Evolutionary conservation across 1,139 yeast genomes (phyloP).

Genomic region (Kodamaea alishanica): DNA sequence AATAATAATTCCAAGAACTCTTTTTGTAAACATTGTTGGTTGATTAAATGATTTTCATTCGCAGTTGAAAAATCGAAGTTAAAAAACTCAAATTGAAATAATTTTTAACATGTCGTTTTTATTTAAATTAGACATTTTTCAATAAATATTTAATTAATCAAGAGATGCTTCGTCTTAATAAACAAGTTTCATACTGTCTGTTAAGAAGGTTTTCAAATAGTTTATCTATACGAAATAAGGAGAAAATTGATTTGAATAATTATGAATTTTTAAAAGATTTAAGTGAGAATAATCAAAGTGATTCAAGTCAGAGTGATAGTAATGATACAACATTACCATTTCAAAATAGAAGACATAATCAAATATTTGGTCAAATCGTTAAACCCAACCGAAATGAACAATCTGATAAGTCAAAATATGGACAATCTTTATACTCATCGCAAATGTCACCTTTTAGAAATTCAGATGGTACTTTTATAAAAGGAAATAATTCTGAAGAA

Average conservation of each 20-base stretch:
- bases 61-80: conserved; percentile 8
- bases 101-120: background rate
- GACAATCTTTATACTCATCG: conserved; percentile 3
- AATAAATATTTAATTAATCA: background rate
- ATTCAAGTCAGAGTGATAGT: background rate
- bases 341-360: conserved; percentile 28
- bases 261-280: conserved; percentile 11
- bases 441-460: conserved; percentile 35
- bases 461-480: conserved; percentile 37
- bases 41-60: conserved; percentile 10
- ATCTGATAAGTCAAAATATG: conserved; percentile 1
- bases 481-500: conserved; percentile 45
- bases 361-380: conserved; percentile 47
- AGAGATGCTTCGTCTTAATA: background rate
- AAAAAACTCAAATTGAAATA: too few species aligned
- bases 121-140: too few species aligned
- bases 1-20: conserved; percentile 9
- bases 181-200: background rate
- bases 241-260: conserved; percentile 8
- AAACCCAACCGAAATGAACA: conserved; percentile 10
- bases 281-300: background rate
- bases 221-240: background rate
- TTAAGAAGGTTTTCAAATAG: background rate
- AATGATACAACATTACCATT: conserved; percentile 23
- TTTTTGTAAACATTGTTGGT: conserved; percentile 12